Evolutionary conservation across 805 yeast species (phyloP), one percentile per base, ranked within the genome.

Genomic region (Saturnispora hagleri): DNA sequence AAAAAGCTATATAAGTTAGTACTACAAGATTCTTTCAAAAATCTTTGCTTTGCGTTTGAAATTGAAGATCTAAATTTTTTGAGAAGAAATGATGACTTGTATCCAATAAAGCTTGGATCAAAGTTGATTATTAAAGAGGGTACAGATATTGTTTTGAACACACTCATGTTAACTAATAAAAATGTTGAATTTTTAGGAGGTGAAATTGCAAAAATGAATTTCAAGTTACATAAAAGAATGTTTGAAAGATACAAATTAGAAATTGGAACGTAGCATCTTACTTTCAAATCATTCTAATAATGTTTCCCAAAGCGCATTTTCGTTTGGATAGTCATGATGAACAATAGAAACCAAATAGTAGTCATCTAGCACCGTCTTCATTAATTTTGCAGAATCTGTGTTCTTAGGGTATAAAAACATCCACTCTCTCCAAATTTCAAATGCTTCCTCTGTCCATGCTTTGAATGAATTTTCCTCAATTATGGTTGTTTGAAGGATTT

Each of bases 371-470:
- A 89, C 74, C 18, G 71, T 63, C 51, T 78, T 77, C 56, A 93
- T 75, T 59, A 91, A 74, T 46, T 77, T 69, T 61, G 75, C 79
- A n/a, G 89, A 71, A 26, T 69, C 69, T 13, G 81, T 67, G 65
- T 68, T 69, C 71, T 74, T 70, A 57, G 81, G 77, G 65, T 89
- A 93, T 51, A 93, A 73, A 57, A 84, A 75, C 46, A 85, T 86
- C 99, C 99, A 93, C 65, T 90, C 96, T 41, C 74, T 69, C 93
- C 97, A 87, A 54, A 93, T 85, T 52, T 80, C 76, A 68, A 89
- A 93, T 0, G 96, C 95, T 66, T 93, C 99, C 61, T 90, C 97
- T 59, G 84, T 80, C 99, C 99, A 93, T 0, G 97, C 97, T 58
- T 79, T 79, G 72, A 93, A 91, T 2, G 97, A 88, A 60, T 89